A percentile compares a stretch with the other conserved stretches of the same genome.
phyloP scores from a whole-genome alignment of 108 stramenopile species.

The Nitzschia sp. region DNA sequence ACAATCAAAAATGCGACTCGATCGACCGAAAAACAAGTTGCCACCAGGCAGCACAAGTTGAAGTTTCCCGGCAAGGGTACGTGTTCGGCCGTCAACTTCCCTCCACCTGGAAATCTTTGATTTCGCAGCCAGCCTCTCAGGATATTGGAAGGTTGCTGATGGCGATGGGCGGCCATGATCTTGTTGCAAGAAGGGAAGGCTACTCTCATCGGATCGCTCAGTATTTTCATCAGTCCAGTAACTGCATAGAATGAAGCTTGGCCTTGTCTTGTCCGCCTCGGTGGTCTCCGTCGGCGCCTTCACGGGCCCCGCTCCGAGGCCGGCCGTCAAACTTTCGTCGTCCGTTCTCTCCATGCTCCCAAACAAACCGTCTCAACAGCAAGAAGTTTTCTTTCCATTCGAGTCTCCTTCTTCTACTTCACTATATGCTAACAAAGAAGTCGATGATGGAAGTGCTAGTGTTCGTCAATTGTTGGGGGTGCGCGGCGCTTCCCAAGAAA shows the following conservation, averaged over 20 bases:
- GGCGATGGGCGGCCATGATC: no score
- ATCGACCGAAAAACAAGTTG: no score
- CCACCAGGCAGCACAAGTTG: no score
- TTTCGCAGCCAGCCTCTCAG: no score
- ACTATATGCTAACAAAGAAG: slow-evolving; percentile 62
- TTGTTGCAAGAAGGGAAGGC: no score
- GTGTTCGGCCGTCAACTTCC: no score
- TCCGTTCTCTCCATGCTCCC: slow-evolving; percentile 11
- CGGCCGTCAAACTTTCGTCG: background rate
- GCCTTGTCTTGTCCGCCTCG: background rate
- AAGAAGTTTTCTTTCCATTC: slow-evolving; percentile 5
- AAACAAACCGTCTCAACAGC: background rate
- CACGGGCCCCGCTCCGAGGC: background rate
- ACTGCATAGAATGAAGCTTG: background rate
- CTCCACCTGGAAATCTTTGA: no score
- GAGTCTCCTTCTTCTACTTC: slow-evolving; percentile 4
- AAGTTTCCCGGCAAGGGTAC: no score
- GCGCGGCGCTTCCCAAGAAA: slow-evolving; percentile 69
- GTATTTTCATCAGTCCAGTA: no score
- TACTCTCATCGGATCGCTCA: no score
- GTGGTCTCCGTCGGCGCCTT: slow-evolving; percentile 8
- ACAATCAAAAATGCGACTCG: no score
- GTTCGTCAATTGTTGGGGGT: slow-evolving; percentile 86
- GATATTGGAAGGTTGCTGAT: no score
- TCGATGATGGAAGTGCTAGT: slow-evolving; percentile 63